Evolutionary conservation across 768 basidiomycete species (phyloP).

Genomic region (Russula sp.): DNA sequence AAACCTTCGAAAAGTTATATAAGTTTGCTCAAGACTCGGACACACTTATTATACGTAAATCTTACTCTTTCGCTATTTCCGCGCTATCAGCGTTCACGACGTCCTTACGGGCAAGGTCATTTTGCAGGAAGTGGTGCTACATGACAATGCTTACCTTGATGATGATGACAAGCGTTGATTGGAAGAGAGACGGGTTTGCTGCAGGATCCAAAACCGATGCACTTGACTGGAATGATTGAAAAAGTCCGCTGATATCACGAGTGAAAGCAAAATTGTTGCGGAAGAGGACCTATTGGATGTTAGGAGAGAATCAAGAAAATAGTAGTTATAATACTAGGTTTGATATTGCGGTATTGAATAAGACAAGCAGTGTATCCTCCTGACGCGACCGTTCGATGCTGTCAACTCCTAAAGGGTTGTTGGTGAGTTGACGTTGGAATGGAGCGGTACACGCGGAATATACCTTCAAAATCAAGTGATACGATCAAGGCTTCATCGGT

Average conservation of each 20-base stretch:
- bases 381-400: slow-evolving; percentile 62
- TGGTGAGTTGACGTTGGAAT: not conserved
- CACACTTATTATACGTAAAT: not conserved
- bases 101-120: slow-evolving; percentile 44
- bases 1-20: slow-evolving; percentile 42
- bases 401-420: slow-evolving; percentile 47
- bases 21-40: not conserved
- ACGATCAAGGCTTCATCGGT: slow-evolving; percentile 54
- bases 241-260: slow-evolving; percentile 57
- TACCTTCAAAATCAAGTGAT: slow-evolving; percentile 64
- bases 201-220: slow-evolving; percentile 56
- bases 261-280: slow-evolving; percentile 64
- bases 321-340: slow-evolving; percentile 44
- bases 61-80: slow-evolving; percentile 59
- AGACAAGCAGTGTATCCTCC: slow-evolving; percentile 59
- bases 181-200: slow-evolving; percentile 57
- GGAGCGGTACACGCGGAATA: not conserved
- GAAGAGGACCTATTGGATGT: slow-evolving; percentile 50
- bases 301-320: not conserved
- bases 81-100: slow-evolving; percentile 58
- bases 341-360: slow-evolving; percentile 64
- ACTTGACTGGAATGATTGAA: slow-evolving; percentile 60
- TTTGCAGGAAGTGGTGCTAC: too few species aligned
- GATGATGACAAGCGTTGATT: slow-evolving; percentile 58
- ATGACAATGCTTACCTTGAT: slow-evolving; percentile 49